Evolutionary conservation across 1,284 basidiomycete genomes (phyloP), one percentile per base, ranked within the genome.

Genomic region (Coniferiporia weirii): DNA sequence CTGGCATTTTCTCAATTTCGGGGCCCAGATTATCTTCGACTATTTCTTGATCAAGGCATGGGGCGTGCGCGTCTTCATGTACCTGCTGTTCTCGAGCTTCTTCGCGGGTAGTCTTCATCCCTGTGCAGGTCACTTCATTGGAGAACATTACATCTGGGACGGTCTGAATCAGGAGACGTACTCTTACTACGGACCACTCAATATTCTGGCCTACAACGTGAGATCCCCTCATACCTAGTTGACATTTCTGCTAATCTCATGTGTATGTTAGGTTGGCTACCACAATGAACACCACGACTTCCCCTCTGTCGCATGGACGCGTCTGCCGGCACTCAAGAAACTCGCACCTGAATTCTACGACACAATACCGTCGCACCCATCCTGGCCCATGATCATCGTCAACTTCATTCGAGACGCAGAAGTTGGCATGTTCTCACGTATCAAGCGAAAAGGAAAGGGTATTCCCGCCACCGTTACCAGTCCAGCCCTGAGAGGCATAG

Each of bases 251-350:
- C 27, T 27, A 27, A 51, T 59, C 54, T 46, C 44, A 38, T 48
- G 44, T 36, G 32, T 52, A 13, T 7, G 55, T n/a, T 64, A 92
- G 88, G 91, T 98, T 59, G 96, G 96, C 48, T 98, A 98, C 71
- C 96, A 98, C 72, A 98, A 98, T 74, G 96, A 99, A 71, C 96
- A 99, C 73, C 96, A 99, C 75, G 96, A 99, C 74, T 99, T 99
- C 74, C 95, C 96, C 7, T 94, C 93, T 1, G 77, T 99, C 1
- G 83, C 97, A 0, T 99, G 96, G 96, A 98, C 94, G 8, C 84
- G 91, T n/a, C 81, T 99, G 0, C 93, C 95, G 0, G 80, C 84
- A 8, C 82, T 99, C 15, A 84, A 87, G 27, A 78, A 79, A 4
- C 79, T 98, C 55, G 95, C 95, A 1, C 89, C 89, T 5, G 96